Percentiles rank a stretch among this genome's conserved stretches.
Conservation (phyloP, 345 rosid genomes). For the Melaleuca quinquenervia region DNA sequence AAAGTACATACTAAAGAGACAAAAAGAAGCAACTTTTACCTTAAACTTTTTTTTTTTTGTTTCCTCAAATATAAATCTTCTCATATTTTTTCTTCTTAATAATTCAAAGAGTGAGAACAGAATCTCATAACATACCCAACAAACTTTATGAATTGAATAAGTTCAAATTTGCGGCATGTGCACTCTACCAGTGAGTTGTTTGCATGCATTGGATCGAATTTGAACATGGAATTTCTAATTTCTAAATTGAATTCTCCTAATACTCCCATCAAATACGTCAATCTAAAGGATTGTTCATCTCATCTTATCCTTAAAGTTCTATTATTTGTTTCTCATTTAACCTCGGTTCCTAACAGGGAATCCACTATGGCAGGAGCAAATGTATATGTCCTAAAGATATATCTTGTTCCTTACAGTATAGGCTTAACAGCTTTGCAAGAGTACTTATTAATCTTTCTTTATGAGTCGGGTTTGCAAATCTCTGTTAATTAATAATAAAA, state of each 20-base stretch:
- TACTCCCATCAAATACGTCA: background rate
- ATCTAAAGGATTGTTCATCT: background rate
- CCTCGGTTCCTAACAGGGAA: background rate
- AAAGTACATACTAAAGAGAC: background rate
- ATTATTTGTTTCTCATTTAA: background rate
- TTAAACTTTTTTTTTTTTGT: background rate
- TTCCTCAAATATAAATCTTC: too few species aligned
- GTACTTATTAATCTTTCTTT: background rate
- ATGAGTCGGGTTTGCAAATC: background rate
- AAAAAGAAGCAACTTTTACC: background rate
- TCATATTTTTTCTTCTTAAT: background rate
- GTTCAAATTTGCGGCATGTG: background rate
- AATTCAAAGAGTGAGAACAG: background rate
- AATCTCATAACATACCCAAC: background rate
- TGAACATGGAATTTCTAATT: background rate
- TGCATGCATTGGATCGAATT: background rate
- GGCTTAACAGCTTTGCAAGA: background rate
- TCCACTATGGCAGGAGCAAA: background rate
- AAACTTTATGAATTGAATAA: background rate
- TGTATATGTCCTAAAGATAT: background rate
- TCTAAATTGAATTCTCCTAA: background rate
- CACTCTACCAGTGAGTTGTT: background rate
- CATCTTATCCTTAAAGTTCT: background rate
- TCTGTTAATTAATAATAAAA: background rate
- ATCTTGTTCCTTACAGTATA: background rate